Conservation (phyloP, 2,329 filamentous ascomycete species). For the Eurotiales sp. region DNA sequence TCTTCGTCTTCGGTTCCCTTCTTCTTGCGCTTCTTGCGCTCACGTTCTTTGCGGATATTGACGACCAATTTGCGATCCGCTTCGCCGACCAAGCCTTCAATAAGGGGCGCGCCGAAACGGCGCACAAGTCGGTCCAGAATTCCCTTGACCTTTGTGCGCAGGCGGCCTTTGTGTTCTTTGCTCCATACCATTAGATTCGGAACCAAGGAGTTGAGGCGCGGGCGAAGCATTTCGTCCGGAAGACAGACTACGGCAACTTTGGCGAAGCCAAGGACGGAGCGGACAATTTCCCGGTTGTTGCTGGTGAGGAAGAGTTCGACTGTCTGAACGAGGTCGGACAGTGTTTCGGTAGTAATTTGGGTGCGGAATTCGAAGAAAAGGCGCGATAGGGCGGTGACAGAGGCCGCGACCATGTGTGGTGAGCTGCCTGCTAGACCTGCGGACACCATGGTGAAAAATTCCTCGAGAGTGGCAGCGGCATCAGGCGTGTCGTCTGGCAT, state of each 20-base stretch:
- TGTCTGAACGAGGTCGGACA: slow-evolving; percentile 83
- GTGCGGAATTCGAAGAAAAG: slow-evolving; percentile 87
- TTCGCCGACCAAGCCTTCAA: slow-evolving; percentile 79
- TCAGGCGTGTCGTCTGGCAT: slow-evolving; percentile 78
- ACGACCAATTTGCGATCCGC: slow-evolving; percentile 83
- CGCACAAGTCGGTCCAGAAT: slow-evolving; percentile 93
- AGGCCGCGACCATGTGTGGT: slow-evolving; percentile 95
- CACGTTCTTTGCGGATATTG: slow-evolving; percentile 93
- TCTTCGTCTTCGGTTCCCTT: slow-evolving; percentile 61
- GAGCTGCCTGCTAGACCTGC: slow-evolving; percentile 89
- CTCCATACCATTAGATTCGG: slow-evolving; percentile 94
- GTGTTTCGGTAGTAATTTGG: slow-evolving; percentile 63
- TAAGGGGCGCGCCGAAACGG: slow-evolving; percentile 76
- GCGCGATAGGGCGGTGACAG: slow-evolving; percentile 92
- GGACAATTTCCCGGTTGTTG: slow-evolving; percentile 95
- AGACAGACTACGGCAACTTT: slow-evolving; percentile 91
- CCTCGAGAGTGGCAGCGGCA: slow-evolving; percentile 78
- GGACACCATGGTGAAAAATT: slow-evolving; percentile 97
- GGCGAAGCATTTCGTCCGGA: slow-evolving; percentile 72
- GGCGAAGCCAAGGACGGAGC: slow-evolving; percentile 89
- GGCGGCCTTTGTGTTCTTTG: slow-evolving; percentile 96
- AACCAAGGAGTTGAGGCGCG: slow-evolving; percentile 71
- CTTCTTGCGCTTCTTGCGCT: slow-evolving; percentile 87
- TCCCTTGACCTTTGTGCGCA: slow-evolving; percentile 96
- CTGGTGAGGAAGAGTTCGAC: slow-evolving; percentile 95